These are phyloP conservation scores for Pseudoscleropodium purum DNA, from an alignment of 225 moss, liverwort and hornwort species.

Conservation along the genomic window DNA sequence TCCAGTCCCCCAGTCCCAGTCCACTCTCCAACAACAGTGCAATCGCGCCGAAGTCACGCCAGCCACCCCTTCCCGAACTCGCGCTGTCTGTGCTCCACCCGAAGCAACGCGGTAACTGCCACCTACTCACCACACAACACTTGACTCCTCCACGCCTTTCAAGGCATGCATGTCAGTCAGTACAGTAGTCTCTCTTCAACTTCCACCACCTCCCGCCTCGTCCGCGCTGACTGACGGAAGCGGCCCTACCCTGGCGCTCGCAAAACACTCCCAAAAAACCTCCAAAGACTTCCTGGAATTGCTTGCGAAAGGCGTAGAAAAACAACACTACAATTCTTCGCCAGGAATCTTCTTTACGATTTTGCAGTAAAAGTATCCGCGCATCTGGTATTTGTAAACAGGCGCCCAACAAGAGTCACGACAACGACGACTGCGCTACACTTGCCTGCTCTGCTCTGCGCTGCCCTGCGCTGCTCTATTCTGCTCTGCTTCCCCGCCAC, in stretches of 20 bases:
- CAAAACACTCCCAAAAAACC: not conserved
- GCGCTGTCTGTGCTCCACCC: conserved; percentile 3
- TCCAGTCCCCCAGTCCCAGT: not conserved
- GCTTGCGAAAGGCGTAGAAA: not conserved
- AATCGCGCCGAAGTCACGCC: conserved; percentile 4
- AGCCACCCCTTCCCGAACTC: conserved; percentile 20
- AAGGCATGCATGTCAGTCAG: not conserved
- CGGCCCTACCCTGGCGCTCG: not conserved
- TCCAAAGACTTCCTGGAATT: not conserved
- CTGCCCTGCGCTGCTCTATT: not conserved
- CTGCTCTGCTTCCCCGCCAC: not conserved
- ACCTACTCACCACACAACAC: not conserved
- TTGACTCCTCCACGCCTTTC: conserved; percentile 5
- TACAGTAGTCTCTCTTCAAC: not conserved
- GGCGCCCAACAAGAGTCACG: not conserved
- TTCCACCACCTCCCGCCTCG: not conserved
- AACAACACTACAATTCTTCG: not conserved
- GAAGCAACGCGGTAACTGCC: conserved; percentile 17
- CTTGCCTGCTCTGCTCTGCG: not conserved
- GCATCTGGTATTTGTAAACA: not conserved
- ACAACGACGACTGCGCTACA: not conserved
- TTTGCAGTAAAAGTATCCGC: not conserved
- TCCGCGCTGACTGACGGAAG: not conserved
- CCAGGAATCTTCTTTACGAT: not conserved
- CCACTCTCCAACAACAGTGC: not conserved